Base-by-base conservation (phyloP, 176 grass and related monocot species). In the Puya raimondii region DNA sequence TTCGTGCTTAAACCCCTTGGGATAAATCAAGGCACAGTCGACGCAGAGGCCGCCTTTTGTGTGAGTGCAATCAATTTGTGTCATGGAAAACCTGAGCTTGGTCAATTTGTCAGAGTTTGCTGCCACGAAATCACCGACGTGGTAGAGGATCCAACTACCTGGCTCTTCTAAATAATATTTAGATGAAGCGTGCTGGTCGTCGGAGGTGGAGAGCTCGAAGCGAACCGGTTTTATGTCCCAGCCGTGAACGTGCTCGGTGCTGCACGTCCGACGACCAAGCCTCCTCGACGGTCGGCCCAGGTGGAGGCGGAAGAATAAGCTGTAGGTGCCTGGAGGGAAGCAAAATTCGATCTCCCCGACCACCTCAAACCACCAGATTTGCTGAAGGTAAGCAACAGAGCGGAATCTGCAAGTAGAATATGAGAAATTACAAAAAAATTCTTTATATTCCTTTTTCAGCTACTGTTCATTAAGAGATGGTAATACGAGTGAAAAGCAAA, bases 361-460 rank as follows among this genome's bases (percentile, higher is more conserved):
- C 47, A 92, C 89, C 74, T 96, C 93, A 47, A 96, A 82, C 93
- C 93, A 96, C 93, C 93, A 96, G 71, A 89, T 96, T 80, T 96
- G 93, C 56, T 91, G 88, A 70, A 96, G 88, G 78, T 96, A 96
- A 26, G 93, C 93, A 72, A 92, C 84, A 47, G 74, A 85, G 79
- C 80, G 81, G 69, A 89, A 96, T 84, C 93, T 96, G 74, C 63
- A 84, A n/a, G 72, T 58, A 9, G 64, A 81, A 53, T 66, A 64
- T 42, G 77, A 61, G 47, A 23, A 76, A 63, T n/a, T 87, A 16
- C 2, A 9, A 10, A 9, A 18, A 18, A 10, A 9, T 20, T 56
- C 53, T 56, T 56, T 56, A 4, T 61, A 4, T 61, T 61, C 21
- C 10, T 9, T 42, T 42, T 42, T 42, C 33, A 7, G 33, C 33